phyloP scores from a whole-genome alignment of 495 filamentous ascomycete species.

The Aspergillus olivimuriae region DNA sequence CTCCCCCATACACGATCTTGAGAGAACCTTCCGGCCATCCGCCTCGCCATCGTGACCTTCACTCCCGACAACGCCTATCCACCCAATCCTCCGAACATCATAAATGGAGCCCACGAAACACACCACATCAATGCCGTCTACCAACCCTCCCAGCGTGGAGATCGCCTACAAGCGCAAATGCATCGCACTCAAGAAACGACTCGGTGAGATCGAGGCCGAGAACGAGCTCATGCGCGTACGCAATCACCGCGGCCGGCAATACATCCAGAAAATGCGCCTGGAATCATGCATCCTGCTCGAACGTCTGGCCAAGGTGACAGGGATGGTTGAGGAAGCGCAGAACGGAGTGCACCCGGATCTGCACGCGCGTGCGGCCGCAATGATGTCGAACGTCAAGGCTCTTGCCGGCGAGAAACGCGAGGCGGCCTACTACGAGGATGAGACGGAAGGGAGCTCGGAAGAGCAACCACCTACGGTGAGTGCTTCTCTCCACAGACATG shows the following conservation, averaged over 20 bases:
- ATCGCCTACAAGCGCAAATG: constrained; percentile 96
- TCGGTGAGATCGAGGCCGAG: constrained; percentile 81
- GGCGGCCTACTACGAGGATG: constrained; percentile 33
- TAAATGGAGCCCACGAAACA: constrained; percentile 25
- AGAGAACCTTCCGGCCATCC: too few species aligned
- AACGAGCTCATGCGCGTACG: constrained; percentile 76
- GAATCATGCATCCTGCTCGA: constrained; percentile 88
- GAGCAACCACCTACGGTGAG: constrained; percentile 43
- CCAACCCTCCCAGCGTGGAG: constrained; percentile 82
- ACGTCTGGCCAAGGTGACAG: constrained; percentile 76
- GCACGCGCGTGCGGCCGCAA: constrained; percentile 27
- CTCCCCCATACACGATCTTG: too few species aligned
- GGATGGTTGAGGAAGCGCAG: constrained; percentile 51
- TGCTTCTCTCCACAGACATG: background rate
- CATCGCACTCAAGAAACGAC: constrained; percentile 85
- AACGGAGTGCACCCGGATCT: constrained; percentile 29
- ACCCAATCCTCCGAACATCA: too few species aligned
- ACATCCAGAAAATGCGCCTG: constrained; percentile 84
- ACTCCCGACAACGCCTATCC: too few species aligned
- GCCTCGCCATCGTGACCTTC: too few species aligned
- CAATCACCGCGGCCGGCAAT: constrained; percentile 71
- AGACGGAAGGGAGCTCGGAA: constrained; percentile 44
- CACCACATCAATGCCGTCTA: constrained; percentile 19
- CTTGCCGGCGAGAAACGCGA: constrained; percentile 21
- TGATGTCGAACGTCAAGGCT: constrained; percentile 24